Conservation (phyloP, 108 stramenopile species). For the Ochromonas danica region DNA sequence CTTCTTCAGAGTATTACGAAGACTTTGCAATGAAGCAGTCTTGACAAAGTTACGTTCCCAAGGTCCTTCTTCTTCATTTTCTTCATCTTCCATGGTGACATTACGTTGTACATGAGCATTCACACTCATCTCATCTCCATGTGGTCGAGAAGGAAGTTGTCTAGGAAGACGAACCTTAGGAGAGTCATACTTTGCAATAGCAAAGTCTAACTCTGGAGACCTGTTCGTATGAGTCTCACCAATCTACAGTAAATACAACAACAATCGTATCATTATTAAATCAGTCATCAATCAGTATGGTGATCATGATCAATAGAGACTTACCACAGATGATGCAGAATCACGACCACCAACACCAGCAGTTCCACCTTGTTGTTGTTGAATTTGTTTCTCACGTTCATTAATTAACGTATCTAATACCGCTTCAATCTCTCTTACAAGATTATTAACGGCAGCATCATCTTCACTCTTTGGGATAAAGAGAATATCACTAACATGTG, state of each 20-base stretch:
- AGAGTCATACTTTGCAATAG: slow-evolving; percentile 11
- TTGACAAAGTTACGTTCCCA: background rate
- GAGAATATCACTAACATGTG: slow-evolving; percentile 28
- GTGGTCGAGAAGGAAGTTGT: slow-evolving; percentile 12
- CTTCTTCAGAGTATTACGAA: background rate
- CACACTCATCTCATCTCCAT: too few species aligned
- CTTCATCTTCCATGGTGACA: slow-evolving; percentile 1
- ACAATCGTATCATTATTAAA: background rate
- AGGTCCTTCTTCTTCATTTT: background rate
- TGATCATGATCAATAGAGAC: too few species aligned
- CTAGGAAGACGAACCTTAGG: slow-evolving; percentile 17
- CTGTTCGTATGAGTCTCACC: slow-evolving; percentile 3
- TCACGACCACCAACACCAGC: background rate
- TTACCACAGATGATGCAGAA: too few species aligned
- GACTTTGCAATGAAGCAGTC: background rate
- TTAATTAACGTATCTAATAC: slow-evolving; percentile 42
- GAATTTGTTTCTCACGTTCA: slow-evolving; percentile 40
- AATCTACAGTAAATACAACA: background rate
- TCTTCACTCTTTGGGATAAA: slow-evolving; percentile 40
- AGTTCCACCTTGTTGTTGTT: slow-evolving; percentile 2
- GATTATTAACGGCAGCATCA: slow-evolving; percentile 31
- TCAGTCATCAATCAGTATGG: background rate
- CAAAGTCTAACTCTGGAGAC: slow-evolving; percentile 27
- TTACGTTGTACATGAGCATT: background rate
- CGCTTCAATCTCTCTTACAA: slow-evolving; percentile 41